These are phyloP conservation scores for Penicillium sp. DNA, from an alignment of 2,329 filamentous ascomycete species.

Conservation along the genomic window DNA sequence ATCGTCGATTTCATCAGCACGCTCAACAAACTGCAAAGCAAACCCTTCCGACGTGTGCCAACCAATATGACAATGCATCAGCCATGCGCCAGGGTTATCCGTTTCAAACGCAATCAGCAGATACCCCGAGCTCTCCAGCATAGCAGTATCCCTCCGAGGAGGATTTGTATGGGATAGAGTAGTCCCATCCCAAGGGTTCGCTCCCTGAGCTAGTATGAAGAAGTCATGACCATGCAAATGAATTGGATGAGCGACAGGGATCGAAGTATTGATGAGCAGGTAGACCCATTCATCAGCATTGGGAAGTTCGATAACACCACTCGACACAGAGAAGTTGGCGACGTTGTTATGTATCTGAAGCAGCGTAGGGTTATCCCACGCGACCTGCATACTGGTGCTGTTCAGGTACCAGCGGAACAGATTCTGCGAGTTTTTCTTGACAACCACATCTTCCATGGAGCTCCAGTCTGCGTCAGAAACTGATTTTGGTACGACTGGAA, in stretches of 20 bases:
- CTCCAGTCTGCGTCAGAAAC: slow-evolving; percentile 22
- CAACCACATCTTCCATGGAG: slow-evolving; percentile 20
- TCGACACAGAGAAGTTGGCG: slow-evolving; percentile 18
- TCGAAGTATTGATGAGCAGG: slow-evolving; percentile 28
- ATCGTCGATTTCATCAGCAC: slow-evolving; percentile 22
- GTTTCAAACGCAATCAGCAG: slow-evolving; percentile 54
- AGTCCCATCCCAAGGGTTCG: slow-evolving; percentile 33
- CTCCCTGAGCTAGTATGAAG: slow-evolving; percentile 62
- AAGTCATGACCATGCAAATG: slow-evolving; percentile 74
- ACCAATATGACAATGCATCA: slow-evolving; percentile 42
- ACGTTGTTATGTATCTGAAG: slow-evolving; percentile 24
- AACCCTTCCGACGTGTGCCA: slow-evolving; percentile 36
- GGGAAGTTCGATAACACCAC: slow-evolving; percentile 29
- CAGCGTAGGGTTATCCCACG: slow-evolving; percentile 36
- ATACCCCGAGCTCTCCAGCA: slow-evolving; percentile 50
- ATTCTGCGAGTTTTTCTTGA: slow-evolving; percentile 12
- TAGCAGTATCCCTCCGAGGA: slow-evolving; percentile 51
- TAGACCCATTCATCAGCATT: slow-evolving; percentile 32
- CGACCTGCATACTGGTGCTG: slow-evolving; percentile 34
- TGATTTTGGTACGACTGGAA: slow-evolving; percentile 28
- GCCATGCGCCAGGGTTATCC: slow-evolving; percentile 54
- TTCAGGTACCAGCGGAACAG: slow-evolving; percentile 39
- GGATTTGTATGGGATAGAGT: slow-evolving; percentile 42
- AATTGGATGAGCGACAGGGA: slow-evolving; percentile 57
- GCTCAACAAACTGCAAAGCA: slow-evolving; percentile 38